Conservation (phyloP, 1,139 yeast species). For the Sugiyamaella paludigena region DNA sequence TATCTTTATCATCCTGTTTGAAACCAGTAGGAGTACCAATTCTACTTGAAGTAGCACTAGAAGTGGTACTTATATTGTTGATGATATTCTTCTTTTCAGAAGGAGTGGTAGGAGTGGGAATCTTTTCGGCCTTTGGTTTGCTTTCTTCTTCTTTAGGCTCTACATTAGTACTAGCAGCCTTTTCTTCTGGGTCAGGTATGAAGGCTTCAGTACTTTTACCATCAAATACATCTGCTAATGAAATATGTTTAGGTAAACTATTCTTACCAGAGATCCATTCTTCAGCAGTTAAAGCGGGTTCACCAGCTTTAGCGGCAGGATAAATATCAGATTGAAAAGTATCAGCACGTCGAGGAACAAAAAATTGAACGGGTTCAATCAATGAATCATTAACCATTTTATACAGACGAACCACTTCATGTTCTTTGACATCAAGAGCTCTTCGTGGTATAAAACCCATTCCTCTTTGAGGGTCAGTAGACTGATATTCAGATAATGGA, state of each 20-base stretch:
- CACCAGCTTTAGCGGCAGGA: slow-evolving; percentile 82
- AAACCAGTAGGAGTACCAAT: slow-evolving; percentile 21
- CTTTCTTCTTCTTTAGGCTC: slow-evolving; percentile 37
- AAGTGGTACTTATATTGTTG: too few species aligned
- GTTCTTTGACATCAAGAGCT: slow-evolving; percentile 71
- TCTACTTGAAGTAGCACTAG: too few species aligned
- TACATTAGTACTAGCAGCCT: slow-evolving; percentile 37
- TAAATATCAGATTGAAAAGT: slow-evolving; percentile 89
- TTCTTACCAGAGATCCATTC: slow-evolving; percentile 80
- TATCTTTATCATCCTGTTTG: slow-evolving; percentile 47
- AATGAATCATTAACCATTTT: slow-evolving; percentile 80
- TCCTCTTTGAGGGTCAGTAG: slow-evolving; percentile 94
- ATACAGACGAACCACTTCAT: slow-evolving; percentile 76
- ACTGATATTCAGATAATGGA: slow-evolving; percentile 81
- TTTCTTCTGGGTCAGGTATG: slow-evolving; percentile 19
- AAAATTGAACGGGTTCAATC: slow-evolving; percentile 86
- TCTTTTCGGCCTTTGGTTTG: slow-evolving; percentile 37
- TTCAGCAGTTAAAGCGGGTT: slow-evolving; percentile 72
- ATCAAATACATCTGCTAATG: slow-evolving; percentile 73
- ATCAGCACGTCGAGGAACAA: slow-evolving; percentile 91
- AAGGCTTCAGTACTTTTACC: slow-evolving; percentile 50
- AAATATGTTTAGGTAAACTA: slow-evolving; percentile 73
- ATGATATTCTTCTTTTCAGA: background rate
- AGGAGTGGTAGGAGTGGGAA: slow-evolving; percentile 28
- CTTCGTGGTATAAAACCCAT: slow-evolving; percentile 86